phyloP scores from a whole-genome alignment of 1,284 basidiomycete species.

The Ceratobasidium sp. region DNA sequence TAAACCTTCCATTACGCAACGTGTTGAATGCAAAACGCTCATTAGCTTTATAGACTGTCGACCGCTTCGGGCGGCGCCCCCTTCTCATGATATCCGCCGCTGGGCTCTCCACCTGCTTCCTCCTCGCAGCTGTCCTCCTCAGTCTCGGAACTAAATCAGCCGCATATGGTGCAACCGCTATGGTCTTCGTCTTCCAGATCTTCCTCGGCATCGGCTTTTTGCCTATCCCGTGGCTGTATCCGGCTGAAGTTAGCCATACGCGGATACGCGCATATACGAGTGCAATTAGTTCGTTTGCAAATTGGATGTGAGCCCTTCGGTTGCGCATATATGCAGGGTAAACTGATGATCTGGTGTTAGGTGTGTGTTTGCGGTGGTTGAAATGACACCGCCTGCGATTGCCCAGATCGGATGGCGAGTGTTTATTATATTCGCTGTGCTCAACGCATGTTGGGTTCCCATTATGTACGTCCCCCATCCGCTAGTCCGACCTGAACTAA shows the following conservation, averaged over 20 bases:
- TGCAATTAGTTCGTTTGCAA: conserved; percentile 58
- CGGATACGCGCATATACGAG: conserved; percentile 56
- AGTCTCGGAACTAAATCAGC: conserved; percentile 55
- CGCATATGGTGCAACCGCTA: conserved; percentile 57
- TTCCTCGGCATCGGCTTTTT: conserved; percentile 59
- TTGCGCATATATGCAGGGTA: not conserved
- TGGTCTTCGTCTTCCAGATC: conserved; percentile 61
- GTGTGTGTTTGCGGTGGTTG: conserved; percentile 61
- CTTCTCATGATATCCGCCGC: conserved; percentile 59
- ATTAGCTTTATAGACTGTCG: conserved; percentile 55
- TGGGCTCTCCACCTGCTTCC: conserved; percentile 58
- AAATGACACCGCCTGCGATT: conserved; percentile 63
- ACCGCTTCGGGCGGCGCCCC: conserved; percentile 57
- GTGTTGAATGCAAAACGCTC: not conserved
- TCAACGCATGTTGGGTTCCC: conserved; percentile 61
- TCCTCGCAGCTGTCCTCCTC: conserved; percentile 55
- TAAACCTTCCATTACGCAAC: conserved; percentile 44
- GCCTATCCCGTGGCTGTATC: conserved; percentile 61
- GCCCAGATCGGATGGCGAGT: conserved; percentile 63
- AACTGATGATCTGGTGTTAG: not conserved
- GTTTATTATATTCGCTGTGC: conserved; percentile 62
- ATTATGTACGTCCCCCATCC: conserved; percentile 56
- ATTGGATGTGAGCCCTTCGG: conserved; percentile 54
- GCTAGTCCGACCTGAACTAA: not conserved
- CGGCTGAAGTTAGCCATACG: conserved; percentile 57